Base-by-base conservation (phyloP, 495 filamentous ascomycete species). In the Daldinia caldariorum region DNA sequence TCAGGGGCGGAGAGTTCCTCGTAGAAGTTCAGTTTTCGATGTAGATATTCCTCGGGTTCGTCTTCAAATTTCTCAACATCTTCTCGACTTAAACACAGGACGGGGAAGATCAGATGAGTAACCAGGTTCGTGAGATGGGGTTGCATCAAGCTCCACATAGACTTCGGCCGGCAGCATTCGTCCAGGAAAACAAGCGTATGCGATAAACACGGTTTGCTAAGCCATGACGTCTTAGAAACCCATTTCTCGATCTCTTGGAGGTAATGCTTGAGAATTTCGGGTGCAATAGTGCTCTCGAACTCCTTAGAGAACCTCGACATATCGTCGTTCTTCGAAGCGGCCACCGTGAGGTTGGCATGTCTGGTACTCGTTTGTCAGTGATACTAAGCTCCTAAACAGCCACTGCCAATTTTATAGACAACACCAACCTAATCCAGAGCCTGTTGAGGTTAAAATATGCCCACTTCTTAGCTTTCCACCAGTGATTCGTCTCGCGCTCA, bases 401-500 rank as follows among this genome's bases (percentile, higher is more conserved):
- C 55, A 57, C 39, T 32, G 18, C 13, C 45, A 45, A 34, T 55
- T 18, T 53, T 45, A 35, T 13, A 58, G 32, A 29, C 5, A 55
- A 38, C 47, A 76, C 87, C 49, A 83, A 94, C 92, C 94, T 87
- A 64, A 97, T 94, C 78, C 94, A 99, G 10, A 98, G 87, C 69
- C 95, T 87, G 79, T 99, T 99, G 61, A 99, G 83, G 80, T 97
- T 98, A 70, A 92, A 94, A 78, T 97, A 98, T 6, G 94, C 90
- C 96, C 95, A 98, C 80, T 98, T 99, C 90, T 98, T 99, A 58
- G 93, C 91, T 85, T 98, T 99, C 94, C 95, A 99, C 94, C 95
- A 99, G 77, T 97, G 92, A 77, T 97, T 94, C 60, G 88, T 85
- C 77, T 97, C 96, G 31, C 96, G 88, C 74, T 98, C 96, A 18